These are phyloP conservation scores for Pseudogymnoascus sp. DNA, from an alignment of 2,329 filamentous ascomycete species.

Conservation along the genomic window DNA sequence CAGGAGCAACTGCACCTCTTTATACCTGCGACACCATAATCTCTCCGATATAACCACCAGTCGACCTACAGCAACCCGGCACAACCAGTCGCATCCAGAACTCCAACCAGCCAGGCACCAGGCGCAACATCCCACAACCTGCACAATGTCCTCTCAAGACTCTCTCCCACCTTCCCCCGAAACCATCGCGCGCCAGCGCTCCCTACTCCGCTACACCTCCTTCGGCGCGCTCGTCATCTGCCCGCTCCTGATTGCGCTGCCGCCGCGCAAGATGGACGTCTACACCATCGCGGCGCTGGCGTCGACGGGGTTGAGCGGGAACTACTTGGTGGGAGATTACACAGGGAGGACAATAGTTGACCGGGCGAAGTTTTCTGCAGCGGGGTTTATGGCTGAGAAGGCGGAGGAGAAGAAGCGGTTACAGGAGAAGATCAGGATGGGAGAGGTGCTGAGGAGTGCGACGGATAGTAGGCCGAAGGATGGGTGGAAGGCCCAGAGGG, in stretches of 20 bases:
- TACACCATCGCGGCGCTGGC: conserved; percentile 50
- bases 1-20: background rate
- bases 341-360: conserved; percentile 26
- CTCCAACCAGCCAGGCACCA: background rate
- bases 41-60: background rate
- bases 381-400: conserved; percentile 5
- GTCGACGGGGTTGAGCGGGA: conserved; percentile 29
- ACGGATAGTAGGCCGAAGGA: conserved; percentile 28
- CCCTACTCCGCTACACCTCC: conserved; percentile 27
- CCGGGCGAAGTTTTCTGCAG: conserved; percentile 17
- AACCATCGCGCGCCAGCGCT: background rate
- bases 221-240: conserved; percentile 45
- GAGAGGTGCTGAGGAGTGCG: conserved; percentile 39
- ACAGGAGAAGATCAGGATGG: conserved; percentile 15
- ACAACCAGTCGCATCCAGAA: background rate
- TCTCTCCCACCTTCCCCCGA: background rate
- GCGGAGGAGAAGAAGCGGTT: conserved; percentile 21
- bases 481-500: conserved; percentile 31
- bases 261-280: conserved; percentile 56
- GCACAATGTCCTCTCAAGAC: background rate
- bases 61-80: background rate
- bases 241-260: conserved; percentile 48
- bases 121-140: background rate
- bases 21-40: background rate
- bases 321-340: conserved; percentile 28